phyloP scores from a whole-genome alignment of 345 rosid genomes.

The Odontarrhena argentea region DNA sequence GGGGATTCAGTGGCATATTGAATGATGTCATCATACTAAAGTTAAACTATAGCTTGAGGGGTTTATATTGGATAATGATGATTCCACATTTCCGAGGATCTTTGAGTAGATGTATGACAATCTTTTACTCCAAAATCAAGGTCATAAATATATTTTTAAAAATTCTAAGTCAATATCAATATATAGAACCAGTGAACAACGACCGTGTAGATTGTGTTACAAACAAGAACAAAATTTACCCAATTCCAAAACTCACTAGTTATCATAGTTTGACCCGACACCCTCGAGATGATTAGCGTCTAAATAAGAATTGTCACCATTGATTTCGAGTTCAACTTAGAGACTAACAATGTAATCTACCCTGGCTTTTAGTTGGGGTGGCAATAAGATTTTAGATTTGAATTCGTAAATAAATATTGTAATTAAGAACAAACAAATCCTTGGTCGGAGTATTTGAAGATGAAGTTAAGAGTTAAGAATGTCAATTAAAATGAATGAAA shows the following conservation, averaged over 20 bases:
- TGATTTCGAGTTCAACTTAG: background rate
- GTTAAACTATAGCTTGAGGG: conserved; percentile 5
- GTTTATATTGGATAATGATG: conserved; percentile 10
- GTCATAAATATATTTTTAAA: background rate
- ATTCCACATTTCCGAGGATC: conserved; percentile 7
- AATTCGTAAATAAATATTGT: background rate
- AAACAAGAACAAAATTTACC: background rate
- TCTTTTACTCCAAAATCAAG: conserved; percentile 16
- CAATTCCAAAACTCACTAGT: background rate
- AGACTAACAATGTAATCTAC: background rate
- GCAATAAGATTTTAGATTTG: background rate
- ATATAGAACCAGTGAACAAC: conserved; percentile 1
- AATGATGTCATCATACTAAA: conserved; percentile 29
- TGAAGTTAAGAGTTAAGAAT: too few relatives aligned
- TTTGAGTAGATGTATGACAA: conserved; percentile 28
- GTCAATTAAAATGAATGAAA: background rate
- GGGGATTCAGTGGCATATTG: conserved; percentile 11
- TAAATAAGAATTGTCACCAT: background rate
- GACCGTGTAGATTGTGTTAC: conserved; percentile 16
- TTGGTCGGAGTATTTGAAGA: background rate
- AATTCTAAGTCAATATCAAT: conserved; percentile 19
- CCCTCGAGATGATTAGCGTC: conserved; percentile 1
- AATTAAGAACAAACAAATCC: background rate
- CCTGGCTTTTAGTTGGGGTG: background rate
- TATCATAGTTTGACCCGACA: conserved; percentile 22